Base-by-base conservation (phyloP, 163 green algal species). In the Scenedesmus sp. region DNA sequence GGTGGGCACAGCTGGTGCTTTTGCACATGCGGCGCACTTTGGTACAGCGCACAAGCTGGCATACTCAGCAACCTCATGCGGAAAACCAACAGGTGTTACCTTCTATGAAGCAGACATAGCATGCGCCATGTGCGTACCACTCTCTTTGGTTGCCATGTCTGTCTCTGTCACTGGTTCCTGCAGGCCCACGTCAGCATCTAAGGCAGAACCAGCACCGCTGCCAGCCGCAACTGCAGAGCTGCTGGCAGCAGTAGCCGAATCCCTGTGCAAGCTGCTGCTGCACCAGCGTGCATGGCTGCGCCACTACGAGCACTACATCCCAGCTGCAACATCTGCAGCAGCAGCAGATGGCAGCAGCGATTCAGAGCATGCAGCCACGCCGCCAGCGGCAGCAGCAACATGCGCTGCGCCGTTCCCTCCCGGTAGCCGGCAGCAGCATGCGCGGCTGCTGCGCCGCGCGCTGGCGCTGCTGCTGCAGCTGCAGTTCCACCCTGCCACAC, bases 401-500 rank as follows among this genome's bases (percentile, higher is more conserved):
- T 18, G 62, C 59, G 18, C 18, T 59, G 20, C 59, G 9, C 86
- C 67, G 52, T 52, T 86, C 9, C 87, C 87, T 46, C 34, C 88
- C 2, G 67, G 82, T 57, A 82, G 66, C 23, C 26, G 34, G 56
- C 66, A 74, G 83, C 64, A 73, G 34, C 79, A 88, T 52, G 88
- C 79, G 1, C 62, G 26, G 20, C 57, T 87, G 76, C 76, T 91
- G 90, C 66, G 64, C 26, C 79, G 76, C n/a, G 83, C 83, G 13
- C 67, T 92, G 57, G 12, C 23, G 8, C 57, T 87, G 26, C 83
- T 90, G 67, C 70, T 92, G 57, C 83, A 82, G 83, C 66, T 89
- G 67, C 83, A 90, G 64, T 81, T 87, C 57, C 90, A 92, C 76
- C 90, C 90, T 23, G 90, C 90, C 7, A 87, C 84, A 26, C 70